Evolutionary conservation across 129 eudicot genomes (phyloP).

Genomic region (Scalesia atractyloides): DNA sequence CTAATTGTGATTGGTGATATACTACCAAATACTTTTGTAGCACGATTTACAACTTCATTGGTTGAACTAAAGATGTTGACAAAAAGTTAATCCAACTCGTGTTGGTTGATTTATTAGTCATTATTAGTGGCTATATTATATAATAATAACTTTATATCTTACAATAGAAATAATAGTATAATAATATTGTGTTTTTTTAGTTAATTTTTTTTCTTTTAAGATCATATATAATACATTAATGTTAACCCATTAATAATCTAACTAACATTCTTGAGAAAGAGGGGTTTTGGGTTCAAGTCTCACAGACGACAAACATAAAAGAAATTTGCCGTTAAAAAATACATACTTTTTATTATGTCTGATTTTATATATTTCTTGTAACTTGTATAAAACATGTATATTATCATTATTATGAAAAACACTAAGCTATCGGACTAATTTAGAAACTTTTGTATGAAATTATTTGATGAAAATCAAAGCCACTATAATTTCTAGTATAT

Average conservation of each 20-base stretch:
- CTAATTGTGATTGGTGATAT: conserved; percentile 21
- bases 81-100: conserved; percentile 21
- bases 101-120: neutral
- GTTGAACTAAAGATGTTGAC: conserved; percentile 13
- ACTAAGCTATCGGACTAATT: neutral
- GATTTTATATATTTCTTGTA: too few relatives aligned
- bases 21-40: conserved; percentile 10
- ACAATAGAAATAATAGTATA: neutral
- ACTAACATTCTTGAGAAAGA: too few relatives aligned
- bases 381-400: too few relatives aligned
- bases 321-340: too few relatives aligned
- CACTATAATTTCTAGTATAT: too few relatives aligned
- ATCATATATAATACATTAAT: neutral
- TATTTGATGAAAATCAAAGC: too few relatives aligned
- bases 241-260: neutral
- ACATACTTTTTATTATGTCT: too few relatives aligned
- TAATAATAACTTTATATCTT: neutral
- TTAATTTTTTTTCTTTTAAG: neutral
- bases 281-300: too few relatives aligned
- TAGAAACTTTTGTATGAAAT: neutral
- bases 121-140: neutral
- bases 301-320: too few relatives aligned
- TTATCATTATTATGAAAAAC: neutral
- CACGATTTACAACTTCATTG: conserved; percentile 26
- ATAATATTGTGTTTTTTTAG: neutral